Evolutionary conservation across 129 eudicot species (phyloP), one percentile per base, ranked within the genome.

Genomic region (Helianthus tuberosus): DNA sequence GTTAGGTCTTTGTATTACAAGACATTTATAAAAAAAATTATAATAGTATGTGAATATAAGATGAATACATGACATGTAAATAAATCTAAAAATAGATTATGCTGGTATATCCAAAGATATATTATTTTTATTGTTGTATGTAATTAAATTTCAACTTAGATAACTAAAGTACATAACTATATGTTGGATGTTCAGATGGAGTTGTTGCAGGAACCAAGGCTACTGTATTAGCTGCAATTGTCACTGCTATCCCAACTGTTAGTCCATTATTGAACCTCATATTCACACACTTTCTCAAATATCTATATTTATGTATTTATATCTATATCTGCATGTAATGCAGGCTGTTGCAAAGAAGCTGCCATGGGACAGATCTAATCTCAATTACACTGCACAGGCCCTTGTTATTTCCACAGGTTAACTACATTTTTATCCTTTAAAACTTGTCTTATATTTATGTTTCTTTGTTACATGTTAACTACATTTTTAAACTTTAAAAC

Each of bases 131-230:
- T 75, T 43, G 0, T 32, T 32, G 2, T 43, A 43, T 2, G 1
- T 11, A 74, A 67, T 32, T 27, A 11, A 8, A 16, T 16, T 35
- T 11, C 52, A 15, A 67, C 29, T 27, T 46, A 50, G 23, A 35
- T 46, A 39, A 36, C 48, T 66, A 57, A 67, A 14, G 15, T 8
- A n/a, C 23, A 44, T 10, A 38, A 15, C 57, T 46, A 38, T 51
- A 12, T 27, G 46, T 48, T 60, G 35, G 10, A 57, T 72, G 11
- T 80, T 74, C 84, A 92, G 96, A 92, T 71, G 98, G 96, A 75
- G 98, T 75, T 14, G 79, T 87, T 61, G 98, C 98, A 27, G 96
- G 96, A 89, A 89, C 96, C n/a, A 92, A 92, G 81, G 98, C 98
- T 44, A 90, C 98, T 58, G 86, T 61, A 23, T 75, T 89, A 73